phyloP scores from a whole-genome alignment of 1,284 basidiomycete species.

The Moesziomyces antarcticus region DNA sequence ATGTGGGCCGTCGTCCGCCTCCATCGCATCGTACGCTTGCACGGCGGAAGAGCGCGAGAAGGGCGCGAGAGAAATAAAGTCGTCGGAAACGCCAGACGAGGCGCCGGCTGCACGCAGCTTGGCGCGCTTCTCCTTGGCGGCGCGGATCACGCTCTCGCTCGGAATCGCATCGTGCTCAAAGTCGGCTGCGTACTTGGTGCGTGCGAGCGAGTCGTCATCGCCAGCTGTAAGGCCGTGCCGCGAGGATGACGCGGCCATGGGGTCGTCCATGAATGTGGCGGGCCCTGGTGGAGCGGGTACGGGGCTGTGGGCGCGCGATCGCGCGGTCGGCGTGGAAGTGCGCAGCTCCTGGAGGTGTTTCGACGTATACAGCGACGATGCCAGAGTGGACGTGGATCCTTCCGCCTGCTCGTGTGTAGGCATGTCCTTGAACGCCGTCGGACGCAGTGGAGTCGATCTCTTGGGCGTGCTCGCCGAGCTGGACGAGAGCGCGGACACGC shows the following conservation, averaged over 20 bases:
- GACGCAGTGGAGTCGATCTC: slow-evolving; percentile 18
- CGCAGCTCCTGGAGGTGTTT: slow-evolving; percentile 37
- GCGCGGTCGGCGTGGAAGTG: slow-evolving; percentile 25
- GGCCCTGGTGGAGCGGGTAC: slow-evolving; percentile 4
- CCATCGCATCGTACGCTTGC: slow-evolving; percentile 12
- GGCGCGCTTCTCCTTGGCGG: slow-evolving; percentile 56
- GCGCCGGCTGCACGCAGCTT: slow-evolving; percentile 28
- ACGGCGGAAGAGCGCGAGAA: slow-evolving; percentile 1
- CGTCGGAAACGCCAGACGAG: slow-evolving; percentile 13
- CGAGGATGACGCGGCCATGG: slow-evolving; percentile 20
- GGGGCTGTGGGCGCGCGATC: slow-evolving; percentile 22
- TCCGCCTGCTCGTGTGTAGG: background rate
- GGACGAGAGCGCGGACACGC: slow-evolving; percentile 1
- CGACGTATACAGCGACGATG: slow-evolving; percentile 25
- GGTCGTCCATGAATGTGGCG: slow-evolving; percentile 24
- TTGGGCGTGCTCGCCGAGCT: slow-evolving; percentile 6
- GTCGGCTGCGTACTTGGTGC: slow-evolving; percentile 30
- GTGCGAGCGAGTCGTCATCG: slow-evolving; percentile 11
- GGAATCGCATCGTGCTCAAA: slow-evolving; percentile 44
- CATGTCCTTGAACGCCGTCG: slow-evolving; percentile 11
- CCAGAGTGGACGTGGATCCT: slow-evolving; percentile 1
- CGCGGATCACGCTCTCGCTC: slow-evolving; percentile 46
- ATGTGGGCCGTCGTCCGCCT: slow-evolving; percentile 45
- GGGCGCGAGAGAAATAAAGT: slow-evolving; percentile 50
- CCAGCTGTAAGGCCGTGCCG: slow-evolving; percentile 7